Conservation (phyloP, 257 asterid genomes). For the Scutellaria barbata region DNA sequence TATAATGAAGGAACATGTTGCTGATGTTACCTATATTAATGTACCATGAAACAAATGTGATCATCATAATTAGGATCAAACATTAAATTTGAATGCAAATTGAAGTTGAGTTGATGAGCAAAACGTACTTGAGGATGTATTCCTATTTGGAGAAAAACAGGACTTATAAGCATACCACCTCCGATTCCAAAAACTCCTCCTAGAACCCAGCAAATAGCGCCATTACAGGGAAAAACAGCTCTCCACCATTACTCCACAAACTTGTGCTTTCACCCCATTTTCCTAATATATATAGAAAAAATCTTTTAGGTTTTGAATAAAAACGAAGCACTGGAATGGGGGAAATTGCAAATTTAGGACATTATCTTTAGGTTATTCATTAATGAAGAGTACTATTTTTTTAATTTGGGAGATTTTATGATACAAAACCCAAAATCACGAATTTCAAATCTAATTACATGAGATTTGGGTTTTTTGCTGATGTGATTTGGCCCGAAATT, state of each 20-base stretch:
- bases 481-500: too few species aligned
- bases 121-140: constrained; percentile 70
- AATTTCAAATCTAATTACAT: too few species aligned
- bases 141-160: constrained; percentile 81
- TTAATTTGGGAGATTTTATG: too few species aligned
- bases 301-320: neutral
- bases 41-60: neutral
- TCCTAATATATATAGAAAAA: constrained; percentile 41
- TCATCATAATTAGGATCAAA: too few species aligned
- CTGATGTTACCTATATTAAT: constrained; percentile 68
- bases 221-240: constrained; percentile 66
- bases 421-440: too few species aligned
- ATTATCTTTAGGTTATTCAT: too few species aligned
- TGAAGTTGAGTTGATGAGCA: neutral
- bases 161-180: constrained; percentile 92
- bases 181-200: constrained; percentile 95
- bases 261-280: constrained; percentile 32
- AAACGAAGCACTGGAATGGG: neutral
- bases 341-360: too few species aligned
- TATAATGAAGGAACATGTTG: constrained; percentile 86
- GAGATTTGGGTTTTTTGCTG: too few species aligned
- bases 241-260: constrained; percentile 24
- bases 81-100: too few species aligned
- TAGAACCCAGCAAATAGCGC: constrained; percentile 77
- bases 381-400: too few species aligned